These are phyloP conservation scores for Rhynchosporium graminicola DNA, from an alignment of 2,329 filamentous ascomycete species.

Conservation along the genomic window DNA sequence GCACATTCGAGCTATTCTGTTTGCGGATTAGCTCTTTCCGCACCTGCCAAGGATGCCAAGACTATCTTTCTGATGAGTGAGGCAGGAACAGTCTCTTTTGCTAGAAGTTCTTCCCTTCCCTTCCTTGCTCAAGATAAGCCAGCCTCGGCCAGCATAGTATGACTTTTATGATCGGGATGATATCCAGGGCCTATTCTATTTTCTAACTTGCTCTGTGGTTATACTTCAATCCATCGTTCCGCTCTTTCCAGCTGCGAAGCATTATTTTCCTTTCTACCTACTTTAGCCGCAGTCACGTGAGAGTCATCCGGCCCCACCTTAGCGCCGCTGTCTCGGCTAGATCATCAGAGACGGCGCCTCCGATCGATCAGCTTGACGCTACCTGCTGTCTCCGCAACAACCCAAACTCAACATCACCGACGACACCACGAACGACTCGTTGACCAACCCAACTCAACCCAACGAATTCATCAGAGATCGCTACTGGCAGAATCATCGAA, in stretches of 20 bases:
- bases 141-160: too few species aligned
- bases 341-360: constrained; percentile 21
- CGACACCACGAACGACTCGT: constrained; percentile 28
- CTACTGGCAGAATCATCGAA: constrained; percentile 21
- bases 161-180: too few species aligned
- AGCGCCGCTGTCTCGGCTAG: constrained; percentile 20
- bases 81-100: too few species aligned
- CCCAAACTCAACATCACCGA: constrained; percentile 24
- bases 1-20: not conserved
- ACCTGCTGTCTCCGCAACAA: not conserved
- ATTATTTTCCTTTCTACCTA: too few species aligned
- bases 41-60: not conserved
- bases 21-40: not conserved
- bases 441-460: constrained; percentile 10
- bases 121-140: too few species aligned
- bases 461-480: constrained; percentile 9
- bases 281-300: constrained; percentile 8
- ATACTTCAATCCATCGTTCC: too few species aligned
- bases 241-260: too few species aligned
- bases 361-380: constrained; percentile 21
- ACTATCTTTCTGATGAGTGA: too few species aligned
- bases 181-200: too few species aligned
- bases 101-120: too few species aligned
- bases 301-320: constrained; percentile 7
- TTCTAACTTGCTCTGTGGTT: too few species aligned